phyloP scores from a whole-genome alignment of 768 basidiomycete genomes.

The Lactifluus pinguis region DNA sequence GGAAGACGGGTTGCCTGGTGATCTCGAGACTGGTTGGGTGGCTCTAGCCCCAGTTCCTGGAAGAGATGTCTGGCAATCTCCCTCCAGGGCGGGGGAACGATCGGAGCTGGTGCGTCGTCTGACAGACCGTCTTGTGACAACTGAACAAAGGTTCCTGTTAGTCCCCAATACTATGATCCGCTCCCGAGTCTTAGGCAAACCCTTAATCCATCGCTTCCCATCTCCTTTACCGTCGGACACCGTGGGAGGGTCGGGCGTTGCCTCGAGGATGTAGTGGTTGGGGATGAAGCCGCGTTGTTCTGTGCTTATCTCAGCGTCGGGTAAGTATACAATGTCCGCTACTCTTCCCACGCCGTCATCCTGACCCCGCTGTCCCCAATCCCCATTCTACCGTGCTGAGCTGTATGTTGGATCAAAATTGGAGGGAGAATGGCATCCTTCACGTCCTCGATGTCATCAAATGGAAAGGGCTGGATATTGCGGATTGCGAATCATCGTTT shows the following conservation, averaged over 20 bases:
- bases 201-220: constrained; percentile 68
- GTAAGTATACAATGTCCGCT: too few relatives aligned
- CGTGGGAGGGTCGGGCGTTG: too few relatives aligned
- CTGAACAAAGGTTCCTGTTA: constrained; percentile 23
- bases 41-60: constrained; percentile 70
- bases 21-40: constrained; percentile 71
- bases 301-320: too few relatives aligned
- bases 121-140: background rate
- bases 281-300: too few relatives aligned
- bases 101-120: constrained; percentile 47
- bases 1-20: constrained; percentile 55
- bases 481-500: constrained; percentile 71
- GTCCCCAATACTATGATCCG: constrained; percentile 73
- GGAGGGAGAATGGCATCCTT: constrained; percentile 70
- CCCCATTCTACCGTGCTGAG: too few relatives aligned
- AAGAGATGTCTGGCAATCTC: constrained; percentile 79
- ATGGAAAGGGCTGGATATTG: constrained; percentile 82
- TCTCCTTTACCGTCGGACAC: constrained; percentile 70
- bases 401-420: constrained; percentile 70
- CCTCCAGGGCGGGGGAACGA: constrained; percentile 54
- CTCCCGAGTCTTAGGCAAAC: constrained; percentile 70
- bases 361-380: too few relatives aligned
- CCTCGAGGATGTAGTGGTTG: too few relatives aligned
- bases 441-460: constrained; percentile 75
- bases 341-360: too few relatives aligned